Percentiles rank a stretch among this genome's conserved stretches.
Conservation (phyloP, 139 green algal genomes). For the Nannochloris sp. region DNA sequence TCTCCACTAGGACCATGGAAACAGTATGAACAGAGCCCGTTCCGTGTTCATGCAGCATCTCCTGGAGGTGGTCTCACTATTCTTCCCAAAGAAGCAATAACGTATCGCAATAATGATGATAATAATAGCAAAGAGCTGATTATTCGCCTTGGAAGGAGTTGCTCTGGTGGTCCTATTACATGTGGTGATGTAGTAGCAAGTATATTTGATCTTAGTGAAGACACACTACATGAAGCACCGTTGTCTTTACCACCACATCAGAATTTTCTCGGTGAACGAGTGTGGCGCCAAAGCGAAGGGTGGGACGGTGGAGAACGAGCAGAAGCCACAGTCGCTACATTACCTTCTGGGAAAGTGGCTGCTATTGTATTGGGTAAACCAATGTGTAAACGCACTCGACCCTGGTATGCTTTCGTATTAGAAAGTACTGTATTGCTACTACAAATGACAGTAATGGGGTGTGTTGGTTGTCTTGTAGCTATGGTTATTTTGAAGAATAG, state of each 20-base stretch:
- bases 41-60: not conserved
- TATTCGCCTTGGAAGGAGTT: not conserved
- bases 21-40: not conserved
- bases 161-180: no score
- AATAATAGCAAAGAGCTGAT: no score
- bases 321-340: not conserved
- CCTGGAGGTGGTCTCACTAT: not conserved
- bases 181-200: not conserved
- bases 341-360: not conserved
- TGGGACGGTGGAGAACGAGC: slow-evolving; percentile 6
- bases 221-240: not conserved
- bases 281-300: slow-evolving; percentile 2
- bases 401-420: no score
- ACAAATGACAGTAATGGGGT: no score
- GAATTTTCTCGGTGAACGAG: not conserved
- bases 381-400: no score
- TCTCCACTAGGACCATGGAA: slow-evolving; percentile 10
- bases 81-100: not conserved
- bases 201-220: not conserved
- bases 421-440: no score
- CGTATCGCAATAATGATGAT: no score
- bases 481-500: no score
- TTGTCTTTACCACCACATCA: no score
- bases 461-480: no score
- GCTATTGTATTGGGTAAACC: not conserved